A percentile compares a stretch with the other conserved stretches of the same genome.
phyloP scores from a whole-genome alignment of 2,329 filamentous ascomycete species.

The Ambrosiella cleistominuta region DNA sequence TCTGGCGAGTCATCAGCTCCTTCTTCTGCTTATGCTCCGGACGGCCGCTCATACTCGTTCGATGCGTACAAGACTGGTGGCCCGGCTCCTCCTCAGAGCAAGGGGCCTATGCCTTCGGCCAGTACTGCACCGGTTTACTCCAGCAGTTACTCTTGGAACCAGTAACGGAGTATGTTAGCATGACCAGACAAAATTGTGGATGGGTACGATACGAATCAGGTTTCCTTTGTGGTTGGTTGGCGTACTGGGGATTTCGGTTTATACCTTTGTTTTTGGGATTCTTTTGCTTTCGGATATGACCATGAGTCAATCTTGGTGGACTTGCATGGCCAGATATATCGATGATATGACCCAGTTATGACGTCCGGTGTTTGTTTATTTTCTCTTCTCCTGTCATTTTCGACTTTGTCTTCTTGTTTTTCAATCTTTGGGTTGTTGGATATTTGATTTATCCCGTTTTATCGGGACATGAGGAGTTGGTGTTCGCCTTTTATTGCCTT shows the following conservation, averaged over 20 bases:
- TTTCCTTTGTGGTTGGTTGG: background rate
- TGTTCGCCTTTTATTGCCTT: background rate
- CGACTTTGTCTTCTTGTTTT: background rate
- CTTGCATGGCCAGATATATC: background rate
- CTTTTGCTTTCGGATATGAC: background rate
- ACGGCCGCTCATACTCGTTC: conserved; percentile 29
- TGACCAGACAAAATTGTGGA: background rate
- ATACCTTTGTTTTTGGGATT: conserved; percentile 1
- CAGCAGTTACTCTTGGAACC: conserved; percentile 41
- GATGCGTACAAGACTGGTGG: conserved; percentile 30
- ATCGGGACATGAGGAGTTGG: background rate
- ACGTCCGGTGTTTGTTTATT: conserved; percentile 3
- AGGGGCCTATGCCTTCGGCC: conserved; percentile 8
- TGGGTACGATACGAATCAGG: background rate
- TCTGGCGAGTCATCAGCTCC: conserved; percentile 7
- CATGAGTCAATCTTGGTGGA: background rate
- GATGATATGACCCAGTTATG: background rate
- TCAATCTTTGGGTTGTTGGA: background rate
- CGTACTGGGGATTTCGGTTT: background rate
- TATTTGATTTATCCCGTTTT: no score
- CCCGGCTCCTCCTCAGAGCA: conserved; percentile 23
- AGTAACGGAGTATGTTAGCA: conserved; percentile 18
- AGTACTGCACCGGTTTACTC: conserved; percentile 20
- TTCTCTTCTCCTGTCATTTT: conserved; percentile 7
- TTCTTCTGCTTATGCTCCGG: conserved; percentile 7